Evolutionary conservation across 176 grass and related monocot genomes (phyloP).

Genomic region (Miscanthus lutarioriparius): DNA sequence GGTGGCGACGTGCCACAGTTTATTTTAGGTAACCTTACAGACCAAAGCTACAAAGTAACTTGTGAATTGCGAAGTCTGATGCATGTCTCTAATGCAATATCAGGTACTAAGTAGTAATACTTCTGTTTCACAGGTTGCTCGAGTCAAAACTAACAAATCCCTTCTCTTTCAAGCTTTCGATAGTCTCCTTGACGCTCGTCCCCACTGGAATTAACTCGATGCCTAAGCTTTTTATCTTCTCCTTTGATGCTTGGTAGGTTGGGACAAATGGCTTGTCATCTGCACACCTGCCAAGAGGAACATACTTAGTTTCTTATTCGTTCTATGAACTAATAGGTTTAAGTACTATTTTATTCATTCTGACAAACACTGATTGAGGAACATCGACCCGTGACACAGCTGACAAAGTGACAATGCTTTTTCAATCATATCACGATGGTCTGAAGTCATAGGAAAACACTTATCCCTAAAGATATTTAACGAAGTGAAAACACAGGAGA

Average conservation of each 20-base stretch:
- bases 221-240: slow-evolving; percentile 58
- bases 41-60: background rate
- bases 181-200: slow-evolving; percentile 56
- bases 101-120: background rate
- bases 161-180: slow-evolving; percentile 64
- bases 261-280: slow-evolving; percentile 55
- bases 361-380: background rate
- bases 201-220: slow-evolving; percentile 43
- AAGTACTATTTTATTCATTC: background rate
- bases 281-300: slow-evolving; percentile 39
- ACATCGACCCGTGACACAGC: background rate
- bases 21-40: background rate
- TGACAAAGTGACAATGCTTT: background rate
- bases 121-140: slow-evolving; percentile 35
- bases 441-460: background rate
- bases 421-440: background rate
- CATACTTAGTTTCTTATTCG: background rate
- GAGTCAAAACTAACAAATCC: slow-evolving; percentile 49
- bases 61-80: background rate
- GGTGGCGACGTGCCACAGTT: background rate
- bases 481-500: background rate
- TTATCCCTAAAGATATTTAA: background rate
- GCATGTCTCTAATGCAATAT: background rate
- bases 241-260: slow-evolving; percentile 60
- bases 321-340: background rate